Evolutionary conservation across 257 asterid genomes (phyloP), one percentile per base, ranked within the genome.

Genomic region (Scutellaria baicalensis): DNA sequence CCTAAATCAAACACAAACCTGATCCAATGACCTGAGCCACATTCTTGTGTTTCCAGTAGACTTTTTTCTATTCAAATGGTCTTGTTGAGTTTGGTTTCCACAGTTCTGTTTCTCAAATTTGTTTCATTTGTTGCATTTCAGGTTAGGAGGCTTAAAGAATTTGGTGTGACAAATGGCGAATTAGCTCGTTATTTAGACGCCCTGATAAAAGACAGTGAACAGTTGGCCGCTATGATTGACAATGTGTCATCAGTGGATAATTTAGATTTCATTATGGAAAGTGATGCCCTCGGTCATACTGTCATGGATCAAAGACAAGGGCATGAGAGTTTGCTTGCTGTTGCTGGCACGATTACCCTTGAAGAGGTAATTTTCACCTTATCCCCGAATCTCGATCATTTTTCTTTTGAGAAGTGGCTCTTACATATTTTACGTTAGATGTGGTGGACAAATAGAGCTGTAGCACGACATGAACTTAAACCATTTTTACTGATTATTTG

Each of bases 261-360:
- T 81, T 84, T 94, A 71, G 97, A 94, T 79, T 91, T 94, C 77
- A 75, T 89, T 27, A 94, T 94, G 99, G 98, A 94, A 87, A 91
- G 93, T 74, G 99, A 89, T 83, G 97, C 98, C 66, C 97, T 94
- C 45, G 90, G 96, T 70, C 97, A 94, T 75, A 91, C 86, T 59
- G 89, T 94, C 69, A 94, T 91, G 99, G 99, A 94, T 82, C 99
- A 91, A 78, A 81, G 90, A 69, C 99, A 94, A 84, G 98, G 97
- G 55, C 99, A 94, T 54, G 97, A 91, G 83, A 83, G 97, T 79
- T 82, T 94, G 83, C 82, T 94, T 81, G 89, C 90, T 71, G 69
- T 94, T 74, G 97, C 97, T 52, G 90, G 95, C 72, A 94, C 99
- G 3, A 84, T 94, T 68, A 84, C 96, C 70, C 96, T 92, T 62